Evolutionary conservation across 2,329 filamentous ascomycete genomes (phyloP), one percentile per base, ranked within the genome.

Genomic region (Trichoderma pleuroti): DNA sequence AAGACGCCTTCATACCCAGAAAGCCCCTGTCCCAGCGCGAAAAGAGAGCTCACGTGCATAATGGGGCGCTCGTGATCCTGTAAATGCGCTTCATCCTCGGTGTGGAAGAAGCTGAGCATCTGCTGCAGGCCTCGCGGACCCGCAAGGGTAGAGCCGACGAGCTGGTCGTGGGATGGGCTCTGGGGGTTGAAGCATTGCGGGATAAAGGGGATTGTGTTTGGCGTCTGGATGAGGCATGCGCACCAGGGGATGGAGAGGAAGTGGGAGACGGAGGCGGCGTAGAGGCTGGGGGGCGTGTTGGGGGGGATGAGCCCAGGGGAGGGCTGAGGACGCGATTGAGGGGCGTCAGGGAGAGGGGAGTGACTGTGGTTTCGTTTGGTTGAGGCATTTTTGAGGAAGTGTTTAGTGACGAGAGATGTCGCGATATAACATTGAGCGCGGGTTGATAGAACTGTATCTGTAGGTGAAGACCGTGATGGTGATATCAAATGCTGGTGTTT

Each of bases 161-260:
- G 74, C 32, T 81, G 80, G 54, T 82, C 80, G 70, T 79, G 77
- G 3, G 71, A 46, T 14, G 71, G 46, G 67, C 70, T 72, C 46
- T 72, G 9, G 12, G 80, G 78, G 71, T 80, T 79, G 68, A 79
- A 76, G 67, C 77, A 78, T 46, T 77, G 75, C 14, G 80, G 77
- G 36, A 80, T 73, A 72, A 80, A 82, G 26, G 77, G 72, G n/a
- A 80, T 76, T 21, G 77, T 70, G 63, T 74, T 71, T 2, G 75
- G 75, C 12, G 71, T 71, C 1, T 71, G 71, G 12, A 82, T 76
- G 30, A 80, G 76, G 14, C 72, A 64, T 39, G 77, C 75, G 57
- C 79, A 81, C 81, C 81, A 82, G 9, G 80, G 77, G 34, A 80
- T 75, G 0, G 78, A 76, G 61, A 71, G 72, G 75, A 83, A 82